Evolutionary conservation across 78 protist species (phyloP).

Genomic region (Dictyostelium discoideum): DNA sequence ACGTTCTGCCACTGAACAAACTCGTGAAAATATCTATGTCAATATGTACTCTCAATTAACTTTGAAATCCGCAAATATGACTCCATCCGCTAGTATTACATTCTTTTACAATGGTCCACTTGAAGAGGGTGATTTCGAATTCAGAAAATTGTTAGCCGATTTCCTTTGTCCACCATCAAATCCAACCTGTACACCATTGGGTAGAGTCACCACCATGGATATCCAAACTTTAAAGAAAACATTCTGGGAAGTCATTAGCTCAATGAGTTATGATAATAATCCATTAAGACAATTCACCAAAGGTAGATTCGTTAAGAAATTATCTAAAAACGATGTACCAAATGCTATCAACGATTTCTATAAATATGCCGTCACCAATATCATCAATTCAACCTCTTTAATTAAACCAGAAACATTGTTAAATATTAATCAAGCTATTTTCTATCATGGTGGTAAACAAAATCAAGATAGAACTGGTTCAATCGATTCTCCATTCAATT

Average conservation of each 20-base stretch:
- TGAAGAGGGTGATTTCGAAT: neutral
- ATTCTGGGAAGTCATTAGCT: neutral
- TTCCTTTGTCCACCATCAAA: neutral
- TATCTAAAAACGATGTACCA: neutral
- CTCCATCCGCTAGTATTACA: neutral
- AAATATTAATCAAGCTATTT: neutral
- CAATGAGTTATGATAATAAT: neutral
- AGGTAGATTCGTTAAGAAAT: neutral
- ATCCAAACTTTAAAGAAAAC: neutral
- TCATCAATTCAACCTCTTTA: neutral
- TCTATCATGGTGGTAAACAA: neutral
- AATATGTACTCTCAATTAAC: neutral
- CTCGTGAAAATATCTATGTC: neutral
- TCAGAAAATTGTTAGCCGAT: neutral
- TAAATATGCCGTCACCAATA: neutral
- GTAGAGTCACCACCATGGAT: neutral
- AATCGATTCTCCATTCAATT: neutral
- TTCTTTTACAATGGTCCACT: constrained; percentile 32
- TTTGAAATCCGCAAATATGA: neutral
- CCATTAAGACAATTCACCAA: neutral
- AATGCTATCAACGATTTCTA: neutral
- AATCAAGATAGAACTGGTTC: neutral
- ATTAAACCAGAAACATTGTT: neutral
- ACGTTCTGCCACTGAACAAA: neutral
- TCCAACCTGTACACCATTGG: neutral